These are phyloP conservation scores for Penicillium sclerotiorum DNA, from an alignment of 2,329 filamentous ascomycete genomes.

Conservation along the genomic window DNA sequence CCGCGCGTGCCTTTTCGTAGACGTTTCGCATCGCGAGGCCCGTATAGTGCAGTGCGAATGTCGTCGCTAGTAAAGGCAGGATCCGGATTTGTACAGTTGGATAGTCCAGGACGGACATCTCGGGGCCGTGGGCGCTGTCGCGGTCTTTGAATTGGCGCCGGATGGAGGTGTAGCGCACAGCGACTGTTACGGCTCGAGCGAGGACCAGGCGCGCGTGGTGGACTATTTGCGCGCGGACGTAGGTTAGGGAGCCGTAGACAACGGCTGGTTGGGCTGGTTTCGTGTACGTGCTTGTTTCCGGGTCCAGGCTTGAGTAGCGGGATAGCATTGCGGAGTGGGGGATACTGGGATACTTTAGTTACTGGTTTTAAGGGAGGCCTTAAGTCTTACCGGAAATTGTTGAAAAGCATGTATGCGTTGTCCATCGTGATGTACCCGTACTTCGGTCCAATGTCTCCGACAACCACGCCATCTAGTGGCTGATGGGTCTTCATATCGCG, in stretches of 20 bases:
- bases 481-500: slow-evolving; percentile 52
- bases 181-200: slow-evolving; percentile 56
- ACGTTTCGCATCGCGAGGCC: slow-evolving; percentile 53
- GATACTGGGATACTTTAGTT: slow-evolving; percentile 26
- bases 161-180: slow-evolving; percentile 54
- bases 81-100: slow-evolving; percentile 59
- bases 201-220: slow-evolving; percentile 55
- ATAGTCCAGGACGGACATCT: slow-evolving; percentile 56
- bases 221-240: slow-evolving; percentile 47
- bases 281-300: slow-evolving; percentile 48
- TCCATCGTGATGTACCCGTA: slow-evolving; percentile 58
- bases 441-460: slow-evolving; percentile 60
- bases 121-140: slow-evolving; percentile 52
- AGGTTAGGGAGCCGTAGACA: slow-evolving; percentile 55
- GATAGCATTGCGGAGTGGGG: slow-evolving; percentile 54
- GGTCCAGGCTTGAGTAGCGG: slow-evolving; percentile 52
- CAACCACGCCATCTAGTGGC: slow-evolving; percentile 51
- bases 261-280: slow-evolving; percentile 53
- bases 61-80: slow-evolving; percentile 55
- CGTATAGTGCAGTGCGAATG: slow-evolving; percentile 53
- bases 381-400: slow-evolving; percentile 40
- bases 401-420: slow-evolving; percentile 58
- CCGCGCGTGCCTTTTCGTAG: slow-evolving; percentile 49
- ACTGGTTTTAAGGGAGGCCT: too few species aligned
- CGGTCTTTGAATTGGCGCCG: slow-evolving; percentile 55